phyloP scores from a whole-genome alignment of 1,284 basidiomycete genomes.

The Trichosporon faecale region DNA sequence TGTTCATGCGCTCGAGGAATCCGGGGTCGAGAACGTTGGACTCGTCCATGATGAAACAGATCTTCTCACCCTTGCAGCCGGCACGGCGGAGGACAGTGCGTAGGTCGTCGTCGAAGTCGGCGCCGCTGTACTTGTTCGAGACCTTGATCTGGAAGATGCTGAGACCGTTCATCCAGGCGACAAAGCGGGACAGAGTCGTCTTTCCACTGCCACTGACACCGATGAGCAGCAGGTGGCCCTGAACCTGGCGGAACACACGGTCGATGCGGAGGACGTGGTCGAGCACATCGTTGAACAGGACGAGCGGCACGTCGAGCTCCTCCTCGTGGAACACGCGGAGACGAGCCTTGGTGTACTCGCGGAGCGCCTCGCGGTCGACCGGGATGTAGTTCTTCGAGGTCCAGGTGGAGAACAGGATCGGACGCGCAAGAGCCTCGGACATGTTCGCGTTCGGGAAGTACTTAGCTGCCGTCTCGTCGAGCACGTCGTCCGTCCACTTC shows the following conservation, averaged over 20 bases:
- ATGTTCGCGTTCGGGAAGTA: constrained; percentile 91
- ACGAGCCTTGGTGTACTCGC: constrained; percentile 95
- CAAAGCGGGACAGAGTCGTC: constrained; percentile 97
- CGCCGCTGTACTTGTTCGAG: constrained; percentile 96
- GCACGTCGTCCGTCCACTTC: constrained; percentile 89
- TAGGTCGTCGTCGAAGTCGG: constrained; percentile 97
- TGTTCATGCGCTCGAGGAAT: constrained; percentile 99
- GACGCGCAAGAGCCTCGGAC: constrained; percentile 76
- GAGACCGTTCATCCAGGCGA: constrained; percentile 99
- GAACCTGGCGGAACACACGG: constrained; percentile 97
- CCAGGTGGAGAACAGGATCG: constrained; percentile 98
- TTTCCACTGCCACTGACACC: constrained; percentile 98
- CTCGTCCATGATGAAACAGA: constrained; percentile 99
- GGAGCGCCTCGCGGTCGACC: constrained; percentile 85
- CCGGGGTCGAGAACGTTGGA: constrained; percentile 98
- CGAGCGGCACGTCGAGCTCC: constrained; percentile 96
- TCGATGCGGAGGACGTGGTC: constrained; percentile 97
- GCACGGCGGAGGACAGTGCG: constrained; percentile 87
- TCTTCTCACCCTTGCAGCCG: constrained; percentile 97
- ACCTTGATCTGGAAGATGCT: constrained; percentile 99
- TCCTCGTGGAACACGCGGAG: constrained; percentile 95
- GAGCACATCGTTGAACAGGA: constrained; percentile 96
- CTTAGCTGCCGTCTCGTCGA: constrained; percentile 76
- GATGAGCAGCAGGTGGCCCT: constrained; percentile 93
- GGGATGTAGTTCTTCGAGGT: constrained; percentile 96